These are phyloP conservation scores for Penicillium sp. DNA, from an alignment of 2,329 filamentous ascomycete species.

Conservation along the genomic window DNA sequence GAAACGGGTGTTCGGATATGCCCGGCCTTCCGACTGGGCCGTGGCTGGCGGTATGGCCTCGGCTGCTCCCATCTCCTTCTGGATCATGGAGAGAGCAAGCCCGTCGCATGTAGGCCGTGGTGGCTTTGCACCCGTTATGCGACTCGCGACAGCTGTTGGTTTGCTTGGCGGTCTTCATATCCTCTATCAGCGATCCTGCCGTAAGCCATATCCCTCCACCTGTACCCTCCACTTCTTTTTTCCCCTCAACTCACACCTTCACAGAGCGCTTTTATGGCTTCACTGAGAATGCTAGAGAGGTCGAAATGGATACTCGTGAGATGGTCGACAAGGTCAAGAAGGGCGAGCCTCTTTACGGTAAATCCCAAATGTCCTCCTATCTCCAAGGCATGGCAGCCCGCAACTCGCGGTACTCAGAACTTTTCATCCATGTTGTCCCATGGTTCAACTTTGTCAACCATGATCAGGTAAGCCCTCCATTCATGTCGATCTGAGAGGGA, in stretches of 20 bases:
- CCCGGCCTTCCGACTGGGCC: slow-evolving; percentile 72
- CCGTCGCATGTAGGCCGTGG: slow-evolving; percentile 77
- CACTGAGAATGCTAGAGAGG: slow-evolving; percentile 80
- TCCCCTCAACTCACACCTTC: slow-evolving; percentile 8
- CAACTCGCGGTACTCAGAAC: slow-evolving; percentile 82
- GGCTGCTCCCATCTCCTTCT: slow-evolving; percentile 65
- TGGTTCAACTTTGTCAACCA: slow-evolving; percentile 99
- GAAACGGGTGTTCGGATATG: slow-evolving; percentile 79
- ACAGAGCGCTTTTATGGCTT: slow-evolving; percentile 92
- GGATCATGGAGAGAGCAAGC: slow-evolving; percentile 70
- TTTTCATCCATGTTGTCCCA: slow-evolving; percentile 74
- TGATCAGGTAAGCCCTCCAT: slow-evolving; percentile 47
- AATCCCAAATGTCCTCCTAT: slow-evolving; percentile 67
- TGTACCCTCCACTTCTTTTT: background rate
- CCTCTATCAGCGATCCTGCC: slow-evolving; percentile 72
- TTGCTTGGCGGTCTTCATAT: slow-evolving; percentile 69
- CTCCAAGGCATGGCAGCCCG: slow-evolving; percentile 87
- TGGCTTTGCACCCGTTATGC: slow-evolving; percentile 74
- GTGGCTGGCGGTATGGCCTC: slow-evolving; percentile 59
- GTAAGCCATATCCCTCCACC: slow-evolving; percentile 51
- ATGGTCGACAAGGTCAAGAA: slow-evolving; percentile 96
- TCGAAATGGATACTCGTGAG: slow-evolving; percentile 93
- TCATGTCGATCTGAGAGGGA: background rate
- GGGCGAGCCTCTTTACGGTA: slow-evolving; percentile 81
- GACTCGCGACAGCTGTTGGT: slow-evolving; percentile 65